A percentile compares a stretch with the other conserved stretches of the same genome.
Evolutionary conservation across 345 rosid genomes (phyloP).

Genomic region (Heritiera fomes): DNA sequence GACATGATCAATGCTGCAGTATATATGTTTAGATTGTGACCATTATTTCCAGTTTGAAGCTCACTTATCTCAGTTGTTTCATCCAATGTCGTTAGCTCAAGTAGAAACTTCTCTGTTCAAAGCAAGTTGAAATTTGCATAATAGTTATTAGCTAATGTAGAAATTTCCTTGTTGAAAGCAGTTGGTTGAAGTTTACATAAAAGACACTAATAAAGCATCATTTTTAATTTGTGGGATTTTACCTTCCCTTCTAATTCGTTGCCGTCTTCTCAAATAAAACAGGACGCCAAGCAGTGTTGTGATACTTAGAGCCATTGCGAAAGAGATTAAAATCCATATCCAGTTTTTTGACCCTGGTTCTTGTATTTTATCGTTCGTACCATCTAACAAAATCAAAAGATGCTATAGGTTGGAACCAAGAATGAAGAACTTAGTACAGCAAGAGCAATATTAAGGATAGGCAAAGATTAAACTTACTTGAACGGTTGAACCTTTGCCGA

Average conservation of each 20-base stretch:
- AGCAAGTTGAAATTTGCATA: background rate
- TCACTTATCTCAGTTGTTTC: background rate
- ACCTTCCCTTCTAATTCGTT: background rate
- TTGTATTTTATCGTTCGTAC: background rate
- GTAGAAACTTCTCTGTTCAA: background rate
- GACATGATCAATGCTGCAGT: background rate
- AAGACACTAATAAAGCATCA: background rate
- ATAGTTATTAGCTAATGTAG: background rate
- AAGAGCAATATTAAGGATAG: background rate
- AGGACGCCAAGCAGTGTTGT: background rate
- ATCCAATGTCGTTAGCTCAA: background rate
- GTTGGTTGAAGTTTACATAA: background rate
- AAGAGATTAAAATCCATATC: constrained; percentile 9
- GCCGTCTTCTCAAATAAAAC: constrained; percentile 1
- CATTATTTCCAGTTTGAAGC: constrained; percentile 6
- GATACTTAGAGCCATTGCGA: background rate
- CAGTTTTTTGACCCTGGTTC: background rate
- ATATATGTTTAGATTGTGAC: constrained; percentile 5
- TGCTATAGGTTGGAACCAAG: background rate
- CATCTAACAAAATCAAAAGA: background rate
- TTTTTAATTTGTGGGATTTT: background rate
- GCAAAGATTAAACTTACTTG: background rate
- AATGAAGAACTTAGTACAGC: background rate
- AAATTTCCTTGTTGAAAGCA: background rate
- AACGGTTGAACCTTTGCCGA: no score